Base-by-base conservation (phyloP, 306 rosid genomes). In the Acacia confusa region DNA sequence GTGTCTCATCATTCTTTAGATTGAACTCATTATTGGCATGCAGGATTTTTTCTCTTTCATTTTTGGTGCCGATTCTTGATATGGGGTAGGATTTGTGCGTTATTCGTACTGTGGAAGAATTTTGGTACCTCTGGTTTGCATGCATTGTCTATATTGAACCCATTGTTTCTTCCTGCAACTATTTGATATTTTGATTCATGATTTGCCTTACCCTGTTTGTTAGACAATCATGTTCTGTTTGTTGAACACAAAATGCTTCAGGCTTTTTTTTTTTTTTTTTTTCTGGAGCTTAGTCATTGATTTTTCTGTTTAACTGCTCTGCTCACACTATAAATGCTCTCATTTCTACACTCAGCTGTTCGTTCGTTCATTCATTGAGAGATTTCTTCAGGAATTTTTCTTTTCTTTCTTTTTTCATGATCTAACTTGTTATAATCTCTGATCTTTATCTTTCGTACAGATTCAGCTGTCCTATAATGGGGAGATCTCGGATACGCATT, bases 391-490 rank as follows among this genome's bases (percentile, higher is more conserved):
- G 19, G 36, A 65, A 7, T 38, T 17, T 34, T 43, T 9, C 12
- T 12, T 3, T 3, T 1, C 1, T 11, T 1, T 7, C 55, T 19
- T 67, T 19, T 24, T 67, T 7, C n/a, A 19, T 40, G 32, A n/a
- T 69, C 17, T 69, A 15, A 2, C 24, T 69, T 38, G 50, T 38
- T 38, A 38, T 69, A 1, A 10, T 69, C 24, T 69, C 16, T 2
- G 6, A 15, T 83, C 9, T 48, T 65, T 87, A 82, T 88, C 72
- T 87, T 66, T 20, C 65, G 24, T n/a, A 47, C 28, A 48, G 79
- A 53, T 75, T 86, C 66, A 68, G 75, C 76, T 70, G 9, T 70
- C 16, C 70, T 13, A 55, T 84, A 70, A 92, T 92, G 95, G 90
- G 81, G 77, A 82, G 85, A 84, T 75, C 77, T 75, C 80, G 81